Base-by-base conservation (phyloP, 2,329 filamentous ascomycete genomes). In the Epichloe festucae region DNA sequence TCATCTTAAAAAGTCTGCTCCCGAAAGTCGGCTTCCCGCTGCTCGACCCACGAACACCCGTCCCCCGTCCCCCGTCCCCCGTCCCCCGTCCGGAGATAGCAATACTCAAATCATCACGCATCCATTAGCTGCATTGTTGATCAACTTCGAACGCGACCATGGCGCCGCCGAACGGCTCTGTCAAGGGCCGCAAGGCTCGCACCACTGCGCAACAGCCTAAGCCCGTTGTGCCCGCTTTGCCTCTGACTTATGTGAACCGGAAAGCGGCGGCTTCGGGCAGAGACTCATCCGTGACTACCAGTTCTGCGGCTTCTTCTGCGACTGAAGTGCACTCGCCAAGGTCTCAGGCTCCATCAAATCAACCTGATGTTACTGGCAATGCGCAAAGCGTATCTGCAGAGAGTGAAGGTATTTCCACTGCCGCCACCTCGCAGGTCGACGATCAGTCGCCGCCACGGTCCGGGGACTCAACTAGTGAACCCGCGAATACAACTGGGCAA, bases 211-310 rank as follows among this genome's bases (percentile, higher is more conserved):
- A 63, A 50, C 59, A 56, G 52, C 54, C 60, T 52, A 67, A 66
- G 56, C 60, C 65, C 46, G 61, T 70, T 41, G 59, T 66, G 52
- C 68, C 69, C 53, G 69, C 63, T 51, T 64, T 71, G 45, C 69
- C 69, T 47, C 56, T 71, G 54, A 66, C 66, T 17, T 63, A 68
- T 54, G 61, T 66, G 48, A 71, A 68, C 57, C 67, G 67, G 52
- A 63, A 69, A 57, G 63, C 64, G 52, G 63, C 65, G 39, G 59
- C 63, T 11, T 58, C 63, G 21, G 61, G 65, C 15, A 47, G 39
- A 39, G 36, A 39, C 52, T 12, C 27, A 41, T 55, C 62, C 27
- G 57, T 34, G 46, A 17, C 46, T 35, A 19, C 57, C 52, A 49
- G 56, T 31, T 43, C 49, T 50, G 40, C 53, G 46, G 48, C 57